Evolutionary conservation across 1,284 basidiomycete genomes (phyloP).

Genomic region (Abortiporus biennis): DNA sequence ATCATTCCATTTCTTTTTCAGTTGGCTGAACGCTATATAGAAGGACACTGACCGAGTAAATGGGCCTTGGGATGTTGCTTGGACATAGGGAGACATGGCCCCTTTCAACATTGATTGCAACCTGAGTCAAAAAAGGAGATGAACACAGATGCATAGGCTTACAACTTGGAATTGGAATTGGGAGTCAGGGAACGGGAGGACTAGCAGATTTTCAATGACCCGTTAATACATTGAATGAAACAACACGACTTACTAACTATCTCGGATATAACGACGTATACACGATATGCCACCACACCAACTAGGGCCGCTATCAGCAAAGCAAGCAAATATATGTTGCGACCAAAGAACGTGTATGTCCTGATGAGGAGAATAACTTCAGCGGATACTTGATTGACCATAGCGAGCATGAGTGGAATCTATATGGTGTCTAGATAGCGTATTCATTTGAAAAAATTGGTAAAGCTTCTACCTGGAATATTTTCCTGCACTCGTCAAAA

Average conservation of each 20-base stretch:
- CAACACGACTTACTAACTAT: constrained; percentile 39
- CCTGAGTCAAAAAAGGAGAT: too few relatives aligned
- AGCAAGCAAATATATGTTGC: constrained; percentile 57
- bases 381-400: constrained; percentile 81
- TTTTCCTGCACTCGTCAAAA: constrained; percentile 51
- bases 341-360: constrained; percentile 79
- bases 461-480: constrained; percentile 46
- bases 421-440: constrained; percentile 19
- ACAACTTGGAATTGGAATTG: constrained; percentile 55
- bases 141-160: too few relatives aligned
- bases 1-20: too few relatives aligned
- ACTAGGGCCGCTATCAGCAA: constrained; percentile 56
- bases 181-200: constrained; percentile 59
- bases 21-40: constrained; percentile 8
- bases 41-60: constrained; percentile 50
- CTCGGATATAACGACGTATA: constrained; percentile 69
- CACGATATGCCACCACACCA: constrained; percentile 70
- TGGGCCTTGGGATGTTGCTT: constrained; percentile 75
- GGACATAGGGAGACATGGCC: constrained; percentile 71
- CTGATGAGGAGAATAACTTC: constrained; percentile 75
- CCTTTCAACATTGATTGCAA: too few relatives aligned
- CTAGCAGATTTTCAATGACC: constrained; percentile 38
- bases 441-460: constrained; percentile 5
- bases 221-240: too few relatives aligned
- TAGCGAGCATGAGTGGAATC: constrained; percentile 71